Percentiles rank a stretch among this genome's conserved stretches.
Evolutionary conservation across 1,139 yeast genomes (phyloP).

Genomic region (Williopsis jadinii): DNA sequence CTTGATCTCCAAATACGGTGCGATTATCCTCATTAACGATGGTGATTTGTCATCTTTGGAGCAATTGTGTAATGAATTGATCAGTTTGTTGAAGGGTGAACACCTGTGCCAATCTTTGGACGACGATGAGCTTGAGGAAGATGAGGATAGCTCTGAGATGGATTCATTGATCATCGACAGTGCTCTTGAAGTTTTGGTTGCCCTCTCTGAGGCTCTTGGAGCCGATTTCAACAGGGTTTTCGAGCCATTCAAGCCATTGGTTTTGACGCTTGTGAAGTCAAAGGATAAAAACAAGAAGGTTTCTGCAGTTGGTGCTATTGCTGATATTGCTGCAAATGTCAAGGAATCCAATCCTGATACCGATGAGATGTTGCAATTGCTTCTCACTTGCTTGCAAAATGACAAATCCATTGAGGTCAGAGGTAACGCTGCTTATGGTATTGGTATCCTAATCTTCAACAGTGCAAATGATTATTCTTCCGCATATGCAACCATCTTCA

Average conservation of each 20-base stretch:
- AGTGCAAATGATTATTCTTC: slow-evolving; percentile 52
- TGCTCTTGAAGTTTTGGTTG: slow-evolving; percentile 78
- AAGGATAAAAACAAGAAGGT: slow-evolving; percentile 73
- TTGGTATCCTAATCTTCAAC: slow-evolving; percentile 70
- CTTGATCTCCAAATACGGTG: slow-evolving; percentile 65
- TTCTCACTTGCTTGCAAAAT: slow-evolving; percentile 58
- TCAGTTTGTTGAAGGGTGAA: slow-evolving; percentile 67
- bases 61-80: slow-evolving; percentile 58
- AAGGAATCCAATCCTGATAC: slow-evolving; percentile 60
- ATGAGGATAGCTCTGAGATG: slow-evolving; percentile 72
- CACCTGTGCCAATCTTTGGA: slow-evolving; percentile 76
- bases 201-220: slow-evolving; percentile 68
- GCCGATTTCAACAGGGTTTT: slow-evolving; percentile 70
- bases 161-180: slow-evolving; percentile 82
- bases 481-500: slow-evolving; percentile 62
- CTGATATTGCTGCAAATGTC: slow-evolving; percentile 80
- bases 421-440: slow-evolving; percentile 95
- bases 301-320: slow-evolving; percentile 80
- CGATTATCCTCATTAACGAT: slow-evolving; percentile 55
- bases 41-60: slow-evolving; percentile 58
- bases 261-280: slow-evolving; percentile 54
- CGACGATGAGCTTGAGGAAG: slow-evolving; percentile 42
- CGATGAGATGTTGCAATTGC: slow-evolving; percentile 62
- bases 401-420: slow-evolving; percentile 87
- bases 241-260: slow-evolving; percentile 61